Base-by-base conservation (phyloP, 352 stramenopile species). In the Pythium dissotocum region DNA sequence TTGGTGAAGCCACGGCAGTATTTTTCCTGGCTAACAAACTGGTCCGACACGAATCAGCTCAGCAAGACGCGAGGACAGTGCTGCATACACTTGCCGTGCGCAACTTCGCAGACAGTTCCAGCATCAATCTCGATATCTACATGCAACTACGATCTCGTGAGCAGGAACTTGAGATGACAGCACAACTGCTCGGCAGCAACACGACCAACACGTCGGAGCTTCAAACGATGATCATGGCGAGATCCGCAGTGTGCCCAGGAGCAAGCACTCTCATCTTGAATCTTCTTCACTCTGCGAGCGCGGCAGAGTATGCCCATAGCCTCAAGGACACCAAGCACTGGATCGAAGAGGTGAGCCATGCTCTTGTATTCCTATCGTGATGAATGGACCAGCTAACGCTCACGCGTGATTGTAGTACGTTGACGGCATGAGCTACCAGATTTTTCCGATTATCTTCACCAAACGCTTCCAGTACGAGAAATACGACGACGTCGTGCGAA, bases 221-320 rank as follows among this genome's bases (percentile, higher is more conserved):
- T 18, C 78, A 80, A 32, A 82, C 71, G n/a, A 77, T 89, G 71
- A 75, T 92, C 32, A 56, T 92, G 40, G 78, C 78, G 21, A 79
- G 80, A 61, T 74, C 77, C 13, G 69, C 78, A 33, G 60, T 89
- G 12, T 92, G 82, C 60, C 80, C 78, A 13, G 82, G 84, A 8
- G 78, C 79, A 1, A 88, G 80, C 54, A 85, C 84, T 2, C 65
- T 92, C 6, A 85, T 92, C 36, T 61, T 87, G 8, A 92, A 92
- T 16, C 60, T 92, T n/a, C 70, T 92, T 18, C 82, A 79, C 12
- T 90, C 82, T 0, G 75, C 83, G 8, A 71, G 79, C 24, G 46
- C 67, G 51, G 38, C 61, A 5, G 80, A 89, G 13, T 87, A 89
- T 21, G 60, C 59, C 0, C 83, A 78, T 36, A 60, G 63, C 24